Conservation (phyloP, 2,329 filamentous ascomycete genomes). For the Scedosporium minutisporum region DNA sequence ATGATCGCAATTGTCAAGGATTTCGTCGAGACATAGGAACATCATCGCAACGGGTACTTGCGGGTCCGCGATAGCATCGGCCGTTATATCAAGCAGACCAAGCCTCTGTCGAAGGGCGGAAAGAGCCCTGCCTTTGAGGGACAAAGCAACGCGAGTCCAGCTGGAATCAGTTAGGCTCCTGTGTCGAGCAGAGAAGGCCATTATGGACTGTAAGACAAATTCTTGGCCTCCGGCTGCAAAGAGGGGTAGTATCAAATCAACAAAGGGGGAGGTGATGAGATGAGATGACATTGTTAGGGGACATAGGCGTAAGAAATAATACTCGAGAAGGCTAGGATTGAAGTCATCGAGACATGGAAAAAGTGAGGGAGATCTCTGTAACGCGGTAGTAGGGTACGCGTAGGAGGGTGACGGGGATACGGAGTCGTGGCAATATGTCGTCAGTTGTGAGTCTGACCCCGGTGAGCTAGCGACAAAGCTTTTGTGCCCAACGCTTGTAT, state of each 20-base stretch:
- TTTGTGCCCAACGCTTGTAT: background rate
- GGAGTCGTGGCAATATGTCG: background rate
- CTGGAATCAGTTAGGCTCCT: background rate
- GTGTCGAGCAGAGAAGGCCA: constrained; percentile 8
- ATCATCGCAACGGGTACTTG: constrained; percentile 5
- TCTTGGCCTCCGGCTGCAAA: constrained; percentile 1
- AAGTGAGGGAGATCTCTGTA: constrained; percentile 1
- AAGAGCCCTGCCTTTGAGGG: constrained; percentile 1
- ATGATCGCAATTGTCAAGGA: constrained; percentile 7
- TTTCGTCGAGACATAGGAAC: constrained; percentile 6
- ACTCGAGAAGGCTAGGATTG: constrained; percentile 4
- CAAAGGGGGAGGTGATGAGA: constrained; percentile 3
- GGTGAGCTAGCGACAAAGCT: background rate
- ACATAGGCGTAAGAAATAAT: constrained; percentile 7
- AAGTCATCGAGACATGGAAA: constrained; percentile 4
- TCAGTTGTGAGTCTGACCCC: background rate
- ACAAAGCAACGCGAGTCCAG: background rate
- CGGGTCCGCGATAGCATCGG: background rate
- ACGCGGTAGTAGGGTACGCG: background rate
- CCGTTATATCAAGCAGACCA: background rate
- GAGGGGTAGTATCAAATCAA: constrained; percentile 6
- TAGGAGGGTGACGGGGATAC: background rate
- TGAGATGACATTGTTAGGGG: constrained; percentile 3
- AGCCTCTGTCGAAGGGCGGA: constrained; percentile 3
- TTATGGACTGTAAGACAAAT: constrained; percentile 1